Conservation (phyloP, 225 moss, liverwort and hornwort species). For the Marchantia paleacea region DNA sequence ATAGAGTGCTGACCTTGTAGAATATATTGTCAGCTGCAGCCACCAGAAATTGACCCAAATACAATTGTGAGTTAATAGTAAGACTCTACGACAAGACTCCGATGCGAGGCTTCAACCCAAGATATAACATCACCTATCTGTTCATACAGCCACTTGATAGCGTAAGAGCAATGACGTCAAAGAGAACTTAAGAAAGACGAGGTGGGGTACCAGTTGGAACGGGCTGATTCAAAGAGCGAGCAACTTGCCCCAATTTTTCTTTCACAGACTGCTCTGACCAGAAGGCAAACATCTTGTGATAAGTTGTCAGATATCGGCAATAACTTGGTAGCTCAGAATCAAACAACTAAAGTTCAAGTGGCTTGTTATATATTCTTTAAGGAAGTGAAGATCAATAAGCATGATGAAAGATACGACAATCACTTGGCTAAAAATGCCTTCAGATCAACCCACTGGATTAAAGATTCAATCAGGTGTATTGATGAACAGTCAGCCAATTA, state of each 20-base stretch:
- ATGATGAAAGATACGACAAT: not conserved
- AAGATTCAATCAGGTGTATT: too few relatives aligned
- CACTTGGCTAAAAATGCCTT: not conserved
- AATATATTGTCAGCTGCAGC: conserved; percentile 62
- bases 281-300: not conserved
- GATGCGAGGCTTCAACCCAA: not conserved
- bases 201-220: conserved; percentile 39
- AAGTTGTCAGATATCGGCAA: not conserved
- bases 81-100: not conserved
- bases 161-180: not conserved
- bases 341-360: not conserved
- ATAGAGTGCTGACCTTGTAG: conserved; percentile 50
- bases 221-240: conserved; percentile 67
- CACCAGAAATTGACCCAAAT: not conserved
- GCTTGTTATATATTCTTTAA: not conserved
- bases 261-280: conserved; percentile 53
- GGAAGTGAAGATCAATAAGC: not conserved
- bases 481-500: not conserved
- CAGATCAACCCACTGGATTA: too few relatives aligned
- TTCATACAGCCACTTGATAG: too few relatives aligned
- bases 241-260: conserved; percentile 72
- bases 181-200: not conserved
- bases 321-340: not conserved
- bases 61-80: not conserved
- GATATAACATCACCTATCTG: not conserved